phyloP scores from a whole-genome alignment of 257 asterid genomes.

The Penstemon davidsonii region DNA sequence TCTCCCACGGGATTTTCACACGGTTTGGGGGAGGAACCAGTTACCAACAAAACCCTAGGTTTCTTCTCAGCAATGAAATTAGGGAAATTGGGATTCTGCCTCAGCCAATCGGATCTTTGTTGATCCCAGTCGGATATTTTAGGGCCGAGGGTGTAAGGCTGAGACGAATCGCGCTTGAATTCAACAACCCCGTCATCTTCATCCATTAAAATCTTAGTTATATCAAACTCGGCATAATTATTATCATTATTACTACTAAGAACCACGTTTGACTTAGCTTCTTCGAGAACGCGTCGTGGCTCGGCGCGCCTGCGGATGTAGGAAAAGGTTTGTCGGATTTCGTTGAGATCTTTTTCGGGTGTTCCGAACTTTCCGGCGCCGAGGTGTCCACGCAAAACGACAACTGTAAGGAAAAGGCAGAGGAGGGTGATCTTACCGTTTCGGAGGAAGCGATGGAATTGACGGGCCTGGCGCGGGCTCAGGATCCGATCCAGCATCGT shows the following conservation, averaged over 20 bases:
- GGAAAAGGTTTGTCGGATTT: constrained; percentile 75
- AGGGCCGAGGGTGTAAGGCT: constrained; percentile 54
- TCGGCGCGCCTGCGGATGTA: constrained; percentile 64
- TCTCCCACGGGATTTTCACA: constrained; percentile 71
- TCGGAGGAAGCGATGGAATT: constrained; percentile 56
- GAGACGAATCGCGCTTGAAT: constrained; percentile 40
- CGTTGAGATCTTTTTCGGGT: constrained; percentile 81
- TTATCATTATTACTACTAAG: constrained; percentile 15
- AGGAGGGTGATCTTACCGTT: constrained; percentile 70
- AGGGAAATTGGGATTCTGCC: constrained; percentile 40
- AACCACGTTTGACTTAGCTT: constrained; percentile 31
- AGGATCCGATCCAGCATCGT: constrained; percentile 65
- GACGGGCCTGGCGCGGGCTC: constrained; percentile 58
- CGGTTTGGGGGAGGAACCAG: constrained; percentile 66
- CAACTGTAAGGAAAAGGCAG: constrained; percentile 67
- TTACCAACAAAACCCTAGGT: constrained; percentile 58
- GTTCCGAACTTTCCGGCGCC: constrained; percentile 92
- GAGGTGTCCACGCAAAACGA: constrained; percentile 67
- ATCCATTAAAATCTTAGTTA: constrained; percentile 48
- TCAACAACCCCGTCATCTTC: constrained; percentile 55
- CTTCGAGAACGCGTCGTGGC: constrained; percentile 78
- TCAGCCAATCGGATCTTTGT: constrained; percentile 59
- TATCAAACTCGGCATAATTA: constrained; percentile 50
- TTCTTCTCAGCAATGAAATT: constrained; percentile 39
- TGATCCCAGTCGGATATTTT: constrained; percentile 58